Conservation (phyloP, 2,329 filamentous ascomycete genomes). For the Aspergillus costaricaensis region DNA sequence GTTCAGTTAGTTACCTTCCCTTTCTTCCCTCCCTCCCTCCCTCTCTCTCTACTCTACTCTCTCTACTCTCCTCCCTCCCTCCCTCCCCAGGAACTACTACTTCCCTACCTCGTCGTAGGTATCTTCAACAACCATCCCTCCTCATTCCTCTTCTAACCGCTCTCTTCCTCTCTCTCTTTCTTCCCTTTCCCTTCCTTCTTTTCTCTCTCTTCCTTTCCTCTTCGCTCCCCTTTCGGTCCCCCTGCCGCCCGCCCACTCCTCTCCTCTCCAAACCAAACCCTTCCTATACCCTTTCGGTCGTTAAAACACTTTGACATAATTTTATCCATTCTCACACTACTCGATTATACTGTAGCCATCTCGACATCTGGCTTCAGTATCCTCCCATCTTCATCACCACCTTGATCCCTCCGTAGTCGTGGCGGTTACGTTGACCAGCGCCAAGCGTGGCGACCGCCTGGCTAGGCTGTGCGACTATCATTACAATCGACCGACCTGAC, state of each 20-base stretch:
- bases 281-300: constrained; percentile 9
- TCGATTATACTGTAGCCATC: constrained; percentile 6
- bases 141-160: not conserved
- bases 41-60: constrained; percentile 12
- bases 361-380: constrained; percentile 2
- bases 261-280: constrained; percentile 1
- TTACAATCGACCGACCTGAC: constrained; percentile 16
- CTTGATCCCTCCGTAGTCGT: constrained; percentile 1
- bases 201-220: constrained; percentile 15
- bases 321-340: not conserved
- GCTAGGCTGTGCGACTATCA: constrained; percentile 30
- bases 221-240: constrained; percentile 9
- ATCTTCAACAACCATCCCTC: not conserved
- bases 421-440: constrained; percentile 25
- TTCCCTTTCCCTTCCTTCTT: constrained; percentile 14
- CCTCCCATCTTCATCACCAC: not conserved
- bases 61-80: not conserved
- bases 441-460: constrained; percentile 30
- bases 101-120: not conserved
- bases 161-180: constrained; percentile 8
- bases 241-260: not conserved
- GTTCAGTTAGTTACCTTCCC: not conserved
- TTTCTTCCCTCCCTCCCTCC: not conserved
- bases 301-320: constrained; percentile 2
- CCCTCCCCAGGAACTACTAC: not conserved